Evolutionary conservation across 257 asterid species (phyloP).

Genomic region (Fraxinus anomala): DNA sequence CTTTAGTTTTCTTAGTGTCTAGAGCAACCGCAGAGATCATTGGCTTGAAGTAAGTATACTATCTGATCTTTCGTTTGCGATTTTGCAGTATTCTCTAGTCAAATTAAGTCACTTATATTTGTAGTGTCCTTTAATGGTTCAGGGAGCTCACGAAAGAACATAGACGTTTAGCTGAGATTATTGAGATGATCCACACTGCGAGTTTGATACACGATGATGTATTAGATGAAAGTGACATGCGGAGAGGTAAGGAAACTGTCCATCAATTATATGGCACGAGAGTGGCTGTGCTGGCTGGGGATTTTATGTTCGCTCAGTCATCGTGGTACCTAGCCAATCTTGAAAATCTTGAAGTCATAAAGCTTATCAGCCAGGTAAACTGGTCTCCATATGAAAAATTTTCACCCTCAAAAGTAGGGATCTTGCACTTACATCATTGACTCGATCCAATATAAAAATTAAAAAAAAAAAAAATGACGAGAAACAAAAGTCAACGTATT

Average conservation of each 20-base stretch:
- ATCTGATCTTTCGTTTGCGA: conserved; percentile 17
- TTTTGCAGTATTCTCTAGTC: background rate
- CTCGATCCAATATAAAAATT: background rate
- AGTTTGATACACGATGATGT: conserved; percentile 96
- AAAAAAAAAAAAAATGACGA: background rate
- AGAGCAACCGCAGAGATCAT: conserved; percentile 86
- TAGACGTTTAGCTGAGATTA: conserved; percentile 91
- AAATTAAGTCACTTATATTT: conserved; percentile 17
- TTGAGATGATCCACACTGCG: conserved; percentile 99
- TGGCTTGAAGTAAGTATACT: conserved; percentile 64
- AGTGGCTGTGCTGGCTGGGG: conserved; percentile 96
- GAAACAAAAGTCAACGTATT: background rate
- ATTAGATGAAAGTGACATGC: conserved; percentile 86
- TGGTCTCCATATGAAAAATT: background rate
- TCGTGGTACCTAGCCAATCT: conserved; percentile 98
- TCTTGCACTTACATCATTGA: background rate
- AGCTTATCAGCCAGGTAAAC: conserved; percentile 90
- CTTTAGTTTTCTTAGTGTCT: conserved; percentile 82
- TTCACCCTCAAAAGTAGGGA: background rate
- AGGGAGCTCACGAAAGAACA: conserved; percentile 91
- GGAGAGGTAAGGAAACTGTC: conserved; percentile 94
- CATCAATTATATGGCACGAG: conserved; percentile 89
- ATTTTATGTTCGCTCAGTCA: conserved; percentile 96
- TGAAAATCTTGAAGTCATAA: conserved; percentile 89
- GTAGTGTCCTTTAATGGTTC: conserved; percentile 23